phyloP scores from a whole-genome alignment of 768 basidiomycete species.

The Boletus speciosus region DNA sequence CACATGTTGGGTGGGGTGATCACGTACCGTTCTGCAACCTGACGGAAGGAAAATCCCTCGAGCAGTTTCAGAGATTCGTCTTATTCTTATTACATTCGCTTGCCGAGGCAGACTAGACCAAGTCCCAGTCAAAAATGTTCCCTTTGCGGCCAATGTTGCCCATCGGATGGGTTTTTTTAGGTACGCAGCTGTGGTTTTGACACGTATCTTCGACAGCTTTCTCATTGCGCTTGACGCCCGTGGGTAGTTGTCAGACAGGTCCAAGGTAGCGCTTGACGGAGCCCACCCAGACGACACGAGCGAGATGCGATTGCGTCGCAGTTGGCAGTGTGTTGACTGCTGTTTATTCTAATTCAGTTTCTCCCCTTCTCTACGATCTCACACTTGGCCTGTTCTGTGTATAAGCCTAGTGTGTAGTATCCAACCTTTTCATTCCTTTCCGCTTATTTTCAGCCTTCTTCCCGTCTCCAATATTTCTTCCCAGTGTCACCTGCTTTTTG shows the following conservation, averaged over 20 bases:
- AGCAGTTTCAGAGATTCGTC: background rate
- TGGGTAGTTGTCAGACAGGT: background rate
- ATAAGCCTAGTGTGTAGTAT: constrained; percentile 12
- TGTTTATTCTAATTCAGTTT: constrained; percentile 10
- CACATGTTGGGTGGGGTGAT: background rate
- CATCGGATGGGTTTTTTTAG: background rate
- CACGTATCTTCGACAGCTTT: background rate
- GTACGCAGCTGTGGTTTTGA: background rate
- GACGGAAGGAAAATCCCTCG: background rate
- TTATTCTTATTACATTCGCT: background rate
- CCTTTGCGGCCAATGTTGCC: background rate
- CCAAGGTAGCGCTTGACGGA: background rate
- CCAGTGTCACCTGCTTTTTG: background rate
- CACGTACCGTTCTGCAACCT: background rate
- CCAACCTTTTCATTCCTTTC: background rate
- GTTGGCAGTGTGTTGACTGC: constrained; percentile 17
- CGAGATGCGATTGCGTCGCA: constrained; percentile 4
- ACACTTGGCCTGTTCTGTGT: constrained; percentile 18
- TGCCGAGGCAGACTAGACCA: background rate
- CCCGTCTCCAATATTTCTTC: background rate
- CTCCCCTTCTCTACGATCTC: background rate
- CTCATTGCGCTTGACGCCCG: constrained; percentile 1
- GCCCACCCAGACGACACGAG: too few relatives aligned
- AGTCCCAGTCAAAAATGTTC: background rate
- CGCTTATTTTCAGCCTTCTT: background rate